These are phyloP conservation scores for Cystobasidium ongulense DNA, from an alignment of 768 basidiomycete genomes.

Conservation along the genomic window DNA sequence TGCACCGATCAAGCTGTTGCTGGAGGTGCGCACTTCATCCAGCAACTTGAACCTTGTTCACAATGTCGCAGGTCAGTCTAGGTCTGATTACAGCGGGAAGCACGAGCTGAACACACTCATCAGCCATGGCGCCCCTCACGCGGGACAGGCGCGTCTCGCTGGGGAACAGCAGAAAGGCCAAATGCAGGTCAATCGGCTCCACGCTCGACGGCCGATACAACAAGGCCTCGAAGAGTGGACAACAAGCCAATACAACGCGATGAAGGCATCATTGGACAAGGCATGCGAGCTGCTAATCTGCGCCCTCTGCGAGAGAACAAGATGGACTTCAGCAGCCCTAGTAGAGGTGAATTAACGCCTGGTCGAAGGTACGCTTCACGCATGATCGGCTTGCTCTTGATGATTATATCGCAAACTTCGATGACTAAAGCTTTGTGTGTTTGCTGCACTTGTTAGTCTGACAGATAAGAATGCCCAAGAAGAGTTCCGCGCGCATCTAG, in stretches of 20 bases:
- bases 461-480: conserved; percentile 15
- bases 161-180: neutral
- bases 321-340: conserved; percentile 28
- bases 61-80: too few species aligned
- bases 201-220: neutral
- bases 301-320: conserved; percentile 5
- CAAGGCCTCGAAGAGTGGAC: neutral
- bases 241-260: neutral
- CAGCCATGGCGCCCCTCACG: conserved; percentile 29
- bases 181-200: neutral
- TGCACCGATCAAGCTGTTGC: too few species aligned
- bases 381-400: neutral
- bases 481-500: neutral
- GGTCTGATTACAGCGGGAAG: too few species aligned
- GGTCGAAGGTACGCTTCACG: conserved; percentile 16
- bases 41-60: too few species aligned
- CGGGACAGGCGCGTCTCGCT: neutral
- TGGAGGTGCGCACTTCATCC: too few species aligned
- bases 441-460: conserved; percentile 1
- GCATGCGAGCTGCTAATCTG: conserved; percentile 28
- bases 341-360: conserved; percentile 10
- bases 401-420: neutral
- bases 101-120: neutral
- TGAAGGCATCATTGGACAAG: conserved; percentile 14
- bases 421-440: neutral